Conservation (phyloP, 768 basidiomycete genomes). For the Podaxis pistillaris region DNA sequence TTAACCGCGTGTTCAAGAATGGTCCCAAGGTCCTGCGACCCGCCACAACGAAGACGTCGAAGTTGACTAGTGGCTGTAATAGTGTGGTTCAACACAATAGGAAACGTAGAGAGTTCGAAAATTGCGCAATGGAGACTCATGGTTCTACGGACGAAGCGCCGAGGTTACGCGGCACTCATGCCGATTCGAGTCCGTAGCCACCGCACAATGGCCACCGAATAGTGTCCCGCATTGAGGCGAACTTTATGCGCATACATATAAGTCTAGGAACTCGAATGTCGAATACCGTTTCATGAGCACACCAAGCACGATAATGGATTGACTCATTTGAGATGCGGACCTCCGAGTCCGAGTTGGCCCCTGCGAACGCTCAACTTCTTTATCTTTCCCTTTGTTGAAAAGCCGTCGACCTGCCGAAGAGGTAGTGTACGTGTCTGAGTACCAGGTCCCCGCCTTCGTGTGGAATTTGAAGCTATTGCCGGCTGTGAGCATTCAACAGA, state of each 20-base stretch:
- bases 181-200: slow-evolving; percentile 1
- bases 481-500: not conserved
- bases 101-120: not conserved
- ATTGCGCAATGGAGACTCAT: not conserved
- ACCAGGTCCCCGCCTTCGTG: not conserved
- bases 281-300: not conserved
- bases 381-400: not conserved
- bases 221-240: not conserved
- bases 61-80: not conserved
- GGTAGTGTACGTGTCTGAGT: not conserved
- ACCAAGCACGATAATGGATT: not conserved
- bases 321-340: not conserved
- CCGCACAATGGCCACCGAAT: not conserved
- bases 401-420: not conserved
- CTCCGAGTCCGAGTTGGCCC: not conserved
- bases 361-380: not conserved
- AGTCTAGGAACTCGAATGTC: not conserved
- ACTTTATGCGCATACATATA: slow-evolving; percentile 2
- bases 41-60: not conserved
- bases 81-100: not conserved
- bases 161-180: not conserved
- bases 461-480: not conserved
- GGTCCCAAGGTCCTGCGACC: not conserved
- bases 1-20: not conserved
- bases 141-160: not conserved